Percentiles rank a stretch among this genome's conserved stretches.
Conservation (phyloP, 2,329 filamentous ascomycete species). For the Penicillium decumbens region DNA sequence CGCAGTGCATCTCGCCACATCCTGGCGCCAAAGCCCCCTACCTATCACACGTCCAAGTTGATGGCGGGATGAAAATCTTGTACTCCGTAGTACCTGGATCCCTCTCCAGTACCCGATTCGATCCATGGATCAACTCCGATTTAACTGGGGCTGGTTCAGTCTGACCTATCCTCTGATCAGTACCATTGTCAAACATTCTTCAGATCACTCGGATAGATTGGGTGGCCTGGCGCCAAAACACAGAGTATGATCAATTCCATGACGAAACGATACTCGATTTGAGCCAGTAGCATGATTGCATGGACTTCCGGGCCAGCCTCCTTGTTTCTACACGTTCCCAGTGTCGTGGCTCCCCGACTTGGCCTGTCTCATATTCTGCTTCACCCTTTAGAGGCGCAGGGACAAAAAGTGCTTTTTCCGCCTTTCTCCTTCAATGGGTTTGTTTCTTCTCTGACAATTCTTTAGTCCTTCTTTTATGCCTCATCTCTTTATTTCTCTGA, state of each 20-base stretch:
- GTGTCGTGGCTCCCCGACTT: slow-evolving; percentile 6
- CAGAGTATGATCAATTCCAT: slow-evolving; percentile 1
- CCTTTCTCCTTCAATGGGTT: slow-evolving; percentile 1
- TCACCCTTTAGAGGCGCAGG: slow-evolving; percentile 6
- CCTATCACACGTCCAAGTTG: slow-evolving; percentile 12
- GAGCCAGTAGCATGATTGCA: background rate
- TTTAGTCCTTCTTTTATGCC: slow-evolving; percentile 3
- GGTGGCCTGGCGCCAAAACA: background rate
- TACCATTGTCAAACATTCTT: slow-evolving; percentile 6
- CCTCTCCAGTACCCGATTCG: slow-evolving; percentile 1
- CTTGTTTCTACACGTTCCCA: slow-evolving; percentile 15
- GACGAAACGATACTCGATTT: slow-evolving; percentile 5
- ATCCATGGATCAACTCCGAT: slow-evolving; percentile 1
- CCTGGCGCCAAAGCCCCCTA: background rate
- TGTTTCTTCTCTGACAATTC: slow-evolving; percentile 4
- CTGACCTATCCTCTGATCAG: background rate
- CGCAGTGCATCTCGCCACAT: slow-evolving; percentile 1
- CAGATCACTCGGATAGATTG: background rate
- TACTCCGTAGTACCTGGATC: background rate
- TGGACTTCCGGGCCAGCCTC: slow-evolving; percentile 7
- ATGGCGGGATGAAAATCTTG: background rate
- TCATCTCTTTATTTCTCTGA: slow-evolving; percentile 4
- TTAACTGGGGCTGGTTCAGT: background rate
- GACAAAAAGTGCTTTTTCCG: background rate
- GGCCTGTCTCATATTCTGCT: slow-evolving; percentile 17